These are phyloP conservation scores for Penstemon newberryi DNA, from an alignment of 257 asterid genomes.

Conservation along the genomic window DNA sequence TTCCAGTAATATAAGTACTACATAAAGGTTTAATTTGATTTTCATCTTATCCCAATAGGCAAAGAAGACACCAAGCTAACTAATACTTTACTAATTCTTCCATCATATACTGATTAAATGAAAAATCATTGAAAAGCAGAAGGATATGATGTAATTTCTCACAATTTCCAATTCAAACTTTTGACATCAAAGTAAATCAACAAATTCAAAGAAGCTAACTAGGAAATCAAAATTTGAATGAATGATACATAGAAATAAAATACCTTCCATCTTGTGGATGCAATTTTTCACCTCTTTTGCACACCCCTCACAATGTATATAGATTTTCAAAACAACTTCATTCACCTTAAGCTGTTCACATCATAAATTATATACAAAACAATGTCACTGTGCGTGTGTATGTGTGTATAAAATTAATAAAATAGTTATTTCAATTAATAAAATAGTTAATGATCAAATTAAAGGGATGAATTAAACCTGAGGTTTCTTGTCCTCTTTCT, in stretches of 20 bases:
- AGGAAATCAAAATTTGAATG: background rate
- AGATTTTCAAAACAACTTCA: slow-evolving; percentile 54
- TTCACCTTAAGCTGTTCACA: slow-evolving; percentile 37
- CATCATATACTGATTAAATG: too few species aligned
- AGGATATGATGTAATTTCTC: background rate
- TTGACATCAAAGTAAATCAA: background rate
- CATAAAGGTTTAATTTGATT: too few species aligned
- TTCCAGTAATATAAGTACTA: too few species aligned
- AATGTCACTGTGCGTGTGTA: background rate
- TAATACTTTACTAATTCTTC: too few species aligned
- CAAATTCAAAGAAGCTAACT: background rate
- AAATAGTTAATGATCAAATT: too few species aligned
- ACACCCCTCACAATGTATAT: slow-evolving; percentile 71
- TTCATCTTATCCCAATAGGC: too few species aligned
- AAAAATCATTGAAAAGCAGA: too few species aligned
- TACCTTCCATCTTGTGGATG: slow-evolving; percentile 67
- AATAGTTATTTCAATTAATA: too few species aligned
- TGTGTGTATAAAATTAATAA: too few species aligned
- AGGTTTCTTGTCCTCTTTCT: slow-evolving; percentile 36
- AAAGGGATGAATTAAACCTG: slow-evolving; percentile 25
- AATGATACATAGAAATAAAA: too few species aligned
- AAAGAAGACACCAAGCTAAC: too few species aligned
- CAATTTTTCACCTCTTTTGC: slow-evolving; percentile 57
- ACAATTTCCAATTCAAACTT: background rate
- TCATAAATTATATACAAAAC: background rate